Base-by-base conservation (phyloP, 768 basidiomycete genomes). In the Leucogyrophana mollusca region DNA sequence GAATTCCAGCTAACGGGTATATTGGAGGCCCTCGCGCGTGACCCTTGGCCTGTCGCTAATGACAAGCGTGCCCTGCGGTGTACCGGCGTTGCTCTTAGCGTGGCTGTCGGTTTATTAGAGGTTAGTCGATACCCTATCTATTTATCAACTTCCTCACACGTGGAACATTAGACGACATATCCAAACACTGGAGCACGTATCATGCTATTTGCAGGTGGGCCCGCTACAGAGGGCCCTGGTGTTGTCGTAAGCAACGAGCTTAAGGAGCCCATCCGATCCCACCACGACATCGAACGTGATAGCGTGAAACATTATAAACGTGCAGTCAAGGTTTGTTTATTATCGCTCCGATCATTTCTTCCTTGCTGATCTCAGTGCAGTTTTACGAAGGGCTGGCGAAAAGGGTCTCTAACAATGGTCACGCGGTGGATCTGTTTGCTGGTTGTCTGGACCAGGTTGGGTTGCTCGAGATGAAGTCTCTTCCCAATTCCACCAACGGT, bases 381-480 rank as follows among this genome's bases (percentile, higher is more conserved):
- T 97, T 94, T 66, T 99, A 96, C 61, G 96, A 99, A 70, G 84
- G 78, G 20, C 82, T 98, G 9, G 91, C 94, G 16, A 92, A 92
- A 65, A 85, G 96, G 34, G 94, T 79, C 3, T 94, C 95, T 0
- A 86, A 87, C 64, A 97, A 95, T 52, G 96, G 96, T 0, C 96
- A 98, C 61, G 87, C 90, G 2, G 74, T 99, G 43, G 96, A 99
- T 63, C 71, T 98, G 40, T 98, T 98, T 58, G 92, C 94, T 23
- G 96, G 95, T 21, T 99, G 95, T 61, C 76, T 99, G 25, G 96
- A 99, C 65, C 96, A 99, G 72, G 91, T 99, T 59, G 96, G 96
- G 50, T 74, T 98, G 36, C 73, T 94, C 45, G 96, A 99, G 72
- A 99, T 99, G 96, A 96, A 94, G 64, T 87, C 89, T 0, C 70